Evolutionary conservation across 192 early-diverging fungal genomes (phyloP).

Genomic region (Backusella luteola): DNA sequence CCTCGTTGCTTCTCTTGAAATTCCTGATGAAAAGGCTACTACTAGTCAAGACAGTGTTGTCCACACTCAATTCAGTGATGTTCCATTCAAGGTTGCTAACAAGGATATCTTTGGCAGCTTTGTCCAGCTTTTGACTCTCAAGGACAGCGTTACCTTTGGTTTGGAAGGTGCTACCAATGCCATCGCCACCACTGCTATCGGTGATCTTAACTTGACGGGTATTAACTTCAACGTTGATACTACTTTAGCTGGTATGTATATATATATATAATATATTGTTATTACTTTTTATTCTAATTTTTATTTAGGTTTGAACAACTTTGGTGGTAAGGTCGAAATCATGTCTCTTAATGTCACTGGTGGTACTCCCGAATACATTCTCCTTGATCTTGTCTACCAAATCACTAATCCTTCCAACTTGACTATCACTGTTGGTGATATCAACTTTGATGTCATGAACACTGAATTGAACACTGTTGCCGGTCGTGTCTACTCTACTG

Average conservation of each 20-base stretch:
- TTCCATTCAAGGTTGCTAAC: slow-evolving; percentile 30
- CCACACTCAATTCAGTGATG: slow-evolving; percentile 21
- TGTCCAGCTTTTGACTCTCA: slow-evolving; percentile 24
- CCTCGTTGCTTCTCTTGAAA: slow-evolving; percentile 25
- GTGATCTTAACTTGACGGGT: slow-evolving; percentile 37
- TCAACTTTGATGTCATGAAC: slow-evolving; percentile 41
- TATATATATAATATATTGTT: neutral
- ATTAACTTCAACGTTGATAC: slow-evolving; percentile 41
- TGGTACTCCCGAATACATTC: neutral
- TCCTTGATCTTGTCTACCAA: neutral
- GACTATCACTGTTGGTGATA: slow-evolving; percentile 47
- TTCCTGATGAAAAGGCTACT: slow-evolving; percentile 27
- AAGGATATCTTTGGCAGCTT: slow-evolving; percentile 28
- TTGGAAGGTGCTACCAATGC: slow-evolving; percentile 31
- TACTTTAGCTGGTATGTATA: slow-evolving; percentile 30
- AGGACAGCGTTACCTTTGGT: slow-evolving; percentile 21
- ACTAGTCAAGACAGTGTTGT: slow-evolving; percentile 23
- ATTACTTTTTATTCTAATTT: neutral
- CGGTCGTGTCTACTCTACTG: slow-evolving; percentile 42
- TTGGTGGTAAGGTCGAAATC: slow-evolving; percentile 38
- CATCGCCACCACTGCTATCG: slow-evolving; percentile 33
- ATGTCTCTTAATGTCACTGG: neutral
- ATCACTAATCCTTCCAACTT: slow-evolving; percentile 51
- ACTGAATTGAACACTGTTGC: slow-evolving; percentile 28
- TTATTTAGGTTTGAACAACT: slow-evolving; percentile 29